Conservation (phyloP, 768 basidiomycete species). For the Pleurotus tuoliensis region DNA sequence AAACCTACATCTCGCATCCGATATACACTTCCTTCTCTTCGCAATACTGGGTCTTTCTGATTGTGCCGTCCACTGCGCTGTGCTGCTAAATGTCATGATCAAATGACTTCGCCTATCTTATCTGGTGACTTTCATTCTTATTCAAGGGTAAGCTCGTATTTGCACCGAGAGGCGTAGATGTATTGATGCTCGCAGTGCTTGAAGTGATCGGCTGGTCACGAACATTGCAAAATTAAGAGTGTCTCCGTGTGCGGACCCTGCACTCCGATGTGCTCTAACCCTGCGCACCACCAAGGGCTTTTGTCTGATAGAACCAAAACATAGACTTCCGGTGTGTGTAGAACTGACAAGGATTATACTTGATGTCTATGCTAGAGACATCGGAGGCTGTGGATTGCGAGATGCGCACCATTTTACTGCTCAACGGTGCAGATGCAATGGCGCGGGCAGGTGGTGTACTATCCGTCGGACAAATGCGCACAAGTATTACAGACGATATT, state of each 20-base stretch:
- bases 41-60: neutral
- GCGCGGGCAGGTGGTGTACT: neutral
- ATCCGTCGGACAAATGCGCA: neutral
- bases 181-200: neutral
- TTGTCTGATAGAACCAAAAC: constrained; percentile 4
- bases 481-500: constrained; percentile 2
- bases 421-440: neutral
- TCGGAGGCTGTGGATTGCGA: neutral
- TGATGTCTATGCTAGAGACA: constrained; percentile 2
- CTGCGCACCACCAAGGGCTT: neutral
- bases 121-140: no score
- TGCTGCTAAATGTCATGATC: no score
- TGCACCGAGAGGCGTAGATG: neutral
- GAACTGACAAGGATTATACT: constrained; percentile 2
- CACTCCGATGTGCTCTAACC: neutral
- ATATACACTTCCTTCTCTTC: neutral
- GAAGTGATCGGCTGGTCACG: neutral
- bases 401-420: neutral
- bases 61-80: neutral
- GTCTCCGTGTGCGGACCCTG: neutral
- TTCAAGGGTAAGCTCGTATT: no score
- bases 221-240: constrained; percentile 3
- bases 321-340: neutral
- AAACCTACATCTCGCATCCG: neutral
- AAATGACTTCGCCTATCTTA: no score